These are phyloP conservation scores for Coemansia sp. DNA, from an alignment of 192 early-diverging fungal species.

Conservation along the genomic window DNA sequence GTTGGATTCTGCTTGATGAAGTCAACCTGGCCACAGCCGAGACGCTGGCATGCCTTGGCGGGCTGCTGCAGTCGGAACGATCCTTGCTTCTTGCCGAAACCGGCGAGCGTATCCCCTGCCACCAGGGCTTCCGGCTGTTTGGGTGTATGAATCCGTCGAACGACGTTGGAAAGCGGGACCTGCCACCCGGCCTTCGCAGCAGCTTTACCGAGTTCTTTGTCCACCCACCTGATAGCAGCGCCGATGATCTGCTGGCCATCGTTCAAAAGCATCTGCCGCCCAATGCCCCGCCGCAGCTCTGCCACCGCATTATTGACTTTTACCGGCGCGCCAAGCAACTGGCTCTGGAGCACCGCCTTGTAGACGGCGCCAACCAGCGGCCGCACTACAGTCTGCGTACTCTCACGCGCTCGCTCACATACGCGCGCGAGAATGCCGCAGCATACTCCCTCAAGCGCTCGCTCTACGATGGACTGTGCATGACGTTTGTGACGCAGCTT, in stretches of 20 bases:
- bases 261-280: constrained; percentile 70
- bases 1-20: constrained; percentile 98
- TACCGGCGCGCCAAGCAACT: constrained; percentile 73
- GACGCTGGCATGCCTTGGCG: constrained; percentile 89
- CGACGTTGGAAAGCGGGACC: constrained; percentile 95
- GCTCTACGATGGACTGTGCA: constrained; percentile 87
- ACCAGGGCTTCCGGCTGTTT: constrained; percentile 92
- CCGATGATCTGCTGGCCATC: constrained; percentile 80
- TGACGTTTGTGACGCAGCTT: constrained; percentile 94
- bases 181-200: constrained; percentile 85
- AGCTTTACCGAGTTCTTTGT: constrained; percentile 97
- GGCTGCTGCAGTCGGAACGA: constrained; percentile 80
- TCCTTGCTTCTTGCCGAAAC: constrained; percentile 88
- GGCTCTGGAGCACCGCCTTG: constrained; percentile 66
- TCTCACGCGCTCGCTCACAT: constrained; percentile 82
- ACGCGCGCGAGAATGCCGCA: constrained; percentile 61
- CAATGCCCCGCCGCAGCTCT: constrained; percentile 26
- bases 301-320: constrained; percentile 71
- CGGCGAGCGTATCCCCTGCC: constrained; percentile 84
- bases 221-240: constrained; percentile 77
- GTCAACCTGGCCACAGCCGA: constrained; percentile 96
- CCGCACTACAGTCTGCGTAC: constrained; percentile 94
- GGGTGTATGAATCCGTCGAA: constrained; percentile 99
- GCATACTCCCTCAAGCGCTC: constrained; percentile 80
- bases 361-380: constrained; percentile 83